Evolutionary conservation across 257 asterid genomes (phyloP), one percentile per base, ranked within the genome.

Genomic region (Fraxinus excelsior): DNA sequence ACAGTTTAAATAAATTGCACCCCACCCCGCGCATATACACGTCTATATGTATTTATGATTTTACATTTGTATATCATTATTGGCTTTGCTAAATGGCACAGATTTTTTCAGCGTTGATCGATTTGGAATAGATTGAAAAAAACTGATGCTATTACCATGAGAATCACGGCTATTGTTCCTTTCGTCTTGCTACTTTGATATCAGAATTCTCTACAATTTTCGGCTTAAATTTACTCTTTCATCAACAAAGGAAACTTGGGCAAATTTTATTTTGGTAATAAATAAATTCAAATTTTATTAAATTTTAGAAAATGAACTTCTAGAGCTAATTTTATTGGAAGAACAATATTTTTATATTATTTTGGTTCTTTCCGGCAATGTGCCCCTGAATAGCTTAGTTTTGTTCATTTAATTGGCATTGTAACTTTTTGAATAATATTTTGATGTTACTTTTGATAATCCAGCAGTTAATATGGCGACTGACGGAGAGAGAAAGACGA

Each of bases 121-220:
- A 79, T 81, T 51, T 23, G 46, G 14, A 60, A 60, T 67, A 4
- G 68, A 66, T 76, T 76, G 42, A 60, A 53, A 40, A 72, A 25
- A 21, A 70, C 53, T 56, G 58, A 56, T n/a, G 12, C 2, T 53
- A 18, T 53, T 53, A 1, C 8, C 21, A 16, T 53, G 40, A 56
- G 65, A 56, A 21, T 19, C 26, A 56, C 12, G 8, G 26, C 5
- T 2, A 67, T 58, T 67, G 14, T 29, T 68, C 26, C 19, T 68
- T 7, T 12, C 18, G 73, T 38, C 19, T 12, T 32, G 7, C 8
- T 34, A 18, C 2, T 31, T 21, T 37, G 51, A 72, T 12, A 71
- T 18, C 42, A 58, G 75, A 74, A n/a, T 46, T 74, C 69, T 25
- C 37, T 37, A 14, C 64, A 11, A 68, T n/a, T 78, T 60, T 67